phyloP scores from a whole-genome alignment of 345 rosid species.

The Corymbia maculata region DNA sequence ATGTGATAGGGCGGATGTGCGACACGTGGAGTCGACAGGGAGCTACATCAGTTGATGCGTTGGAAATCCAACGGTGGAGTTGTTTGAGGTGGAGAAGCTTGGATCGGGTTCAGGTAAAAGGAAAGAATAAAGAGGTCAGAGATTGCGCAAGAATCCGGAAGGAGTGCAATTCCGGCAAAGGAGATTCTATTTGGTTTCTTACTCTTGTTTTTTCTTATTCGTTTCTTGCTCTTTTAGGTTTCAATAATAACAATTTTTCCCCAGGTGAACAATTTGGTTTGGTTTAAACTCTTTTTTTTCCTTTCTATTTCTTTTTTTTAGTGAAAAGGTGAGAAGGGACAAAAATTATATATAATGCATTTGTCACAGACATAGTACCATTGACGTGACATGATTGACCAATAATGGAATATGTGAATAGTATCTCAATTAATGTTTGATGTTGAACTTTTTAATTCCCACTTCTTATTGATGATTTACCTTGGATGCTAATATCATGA shows the following conservation, averaged over 20 bases:
- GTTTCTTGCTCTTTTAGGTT: neutral
- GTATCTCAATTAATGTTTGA: neutral
- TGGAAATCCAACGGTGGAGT: neutral
- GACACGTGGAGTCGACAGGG: neutral
- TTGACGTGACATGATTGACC: neutral
- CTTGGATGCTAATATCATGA: fast-evolving
- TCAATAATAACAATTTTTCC: neutral
- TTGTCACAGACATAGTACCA: neutral
- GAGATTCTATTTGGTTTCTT: neutral
- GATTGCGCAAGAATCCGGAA: neutral
- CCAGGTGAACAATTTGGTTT: neutral
- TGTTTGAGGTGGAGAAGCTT: neutral
- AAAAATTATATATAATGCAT: neutral
- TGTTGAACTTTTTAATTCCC: neutral
- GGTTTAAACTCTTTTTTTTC: neutral
- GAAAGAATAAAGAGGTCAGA: neutral
- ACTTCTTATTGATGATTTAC: neutral
- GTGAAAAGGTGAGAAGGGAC: neutral
- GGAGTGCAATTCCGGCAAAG: neutral
- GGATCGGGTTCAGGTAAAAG: neutral
- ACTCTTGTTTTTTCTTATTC: neutral
- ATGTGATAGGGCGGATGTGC: neutral
- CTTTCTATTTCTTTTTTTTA: neutral
- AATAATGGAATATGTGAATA: neutral
- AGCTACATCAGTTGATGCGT: neutral